Evolutionary conservation across 345 rosid species (phyloP), one percentile per base, ranked within the genome.

Genomic region (Citrus medica): DNA sequence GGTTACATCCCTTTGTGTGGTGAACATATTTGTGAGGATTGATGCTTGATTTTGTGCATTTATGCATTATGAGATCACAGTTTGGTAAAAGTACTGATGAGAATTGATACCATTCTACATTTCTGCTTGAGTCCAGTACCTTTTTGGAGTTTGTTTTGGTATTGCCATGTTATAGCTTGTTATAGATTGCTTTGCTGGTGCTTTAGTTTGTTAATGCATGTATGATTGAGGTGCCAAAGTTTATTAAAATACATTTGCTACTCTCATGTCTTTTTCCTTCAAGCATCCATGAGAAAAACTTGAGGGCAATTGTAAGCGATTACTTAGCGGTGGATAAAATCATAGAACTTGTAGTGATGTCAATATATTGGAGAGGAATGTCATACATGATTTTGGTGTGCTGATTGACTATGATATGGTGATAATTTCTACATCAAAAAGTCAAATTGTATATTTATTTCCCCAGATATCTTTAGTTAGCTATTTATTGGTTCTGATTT

Each of bases 1-100:
- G 4, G 81, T 64, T 71, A 42, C 14, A 24, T 32, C 32, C 30
- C 75, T 78, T 51, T 28, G 66, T 70, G 70, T 42, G 53, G 24
- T 24, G 30, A 16, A 53, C 60, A 48, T 27, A 51, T 21, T 51
- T 68, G 27, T 13, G n/a, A 28, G 61, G 37, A 42, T 33, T 58
- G 48, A n/a, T 40, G 9, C 30, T 58, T 73, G 42, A 55, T 67
- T 64, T 79, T 73, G 37, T 33, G 59, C 42, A 51, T 51, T 65
- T 28, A 7, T 60, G 17, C 48, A 6, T 48, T 27, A 3, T 33
- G 55, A 63, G 27, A 33, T 24, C 46, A 22, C 28, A 33, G 37
- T 73, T 22, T 33, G 64, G 30, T 55, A 12, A 28, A 53, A 32
- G 30, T 59, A 32, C 56, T 71, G 1, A 35, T 73, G 30, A 73